Conservation (phyloP, 805 yeast species). For the Saturnispora galanensis region DNA sequence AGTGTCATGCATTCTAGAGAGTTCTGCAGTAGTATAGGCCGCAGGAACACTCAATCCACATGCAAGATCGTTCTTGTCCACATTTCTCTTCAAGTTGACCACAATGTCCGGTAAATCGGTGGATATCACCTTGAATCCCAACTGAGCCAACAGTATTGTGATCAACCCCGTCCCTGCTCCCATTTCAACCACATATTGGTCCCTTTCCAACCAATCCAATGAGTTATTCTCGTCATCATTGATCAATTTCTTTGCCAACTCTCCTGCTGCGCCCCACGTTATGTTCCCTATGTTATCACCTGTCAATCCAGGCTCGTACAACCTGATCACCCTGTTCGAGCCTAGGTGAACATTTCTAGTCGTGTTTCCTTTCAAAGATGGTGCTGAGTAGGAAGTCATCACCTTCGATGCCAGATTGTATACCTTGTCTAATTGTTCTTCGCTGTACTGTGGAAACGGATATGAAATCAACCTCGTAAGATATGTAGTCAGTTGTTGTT, state of each 20-base stretch:
- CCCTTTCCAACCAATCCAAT: background rate
- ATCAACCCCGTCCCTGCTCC: slow-evolving; percentile 94
- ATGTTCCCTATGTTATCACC: slow-evolving; percentile 82
- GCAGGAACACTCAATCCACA: slow-evolving; percentile 1
- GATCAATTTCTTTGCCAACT: slow-evolving; percentile 49
- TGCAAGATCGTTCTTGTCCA: slow-evolving; percentile 37
- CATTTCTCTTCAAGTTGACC: slow-evolving; percentile 53
- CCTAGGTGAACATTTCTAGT: slow-evolving; percentile 43
- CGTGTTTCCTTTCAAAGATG: slow-evolving; percentile 71
- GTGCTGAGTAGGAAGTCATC: slow-evolving; percentile 73
- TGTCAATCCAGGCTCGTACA: slow-evolving; percentile 80
- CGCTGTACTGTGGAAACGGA: slow-evolving; percentile 37
- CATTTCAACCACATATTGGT: slow-evolving; percentile 49
- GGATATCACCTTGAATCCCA: slow-evolving; percentile 41
- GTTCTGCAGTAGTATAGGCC: background rate
- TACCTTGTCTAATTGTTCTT: slow-evolving; percentile 31
- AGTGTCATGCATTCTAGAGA: slow-evolving; percentile 16
- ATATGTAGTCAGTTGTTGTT: slow-evolving; percentile 33
- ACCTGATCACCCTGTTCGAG: slow-evolving; percentile 19
- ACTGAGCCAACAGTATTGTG: slow-evolving; percentile 56
- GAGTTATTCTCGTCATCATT: slow-evolving; percentile 8
- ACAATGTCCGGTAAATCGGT: slow-evolving; percentile 80
- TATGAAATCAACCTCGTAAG: slow-evolving; percentile 41
- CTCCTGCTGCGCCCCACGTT: slow-evolving; percentile 91
- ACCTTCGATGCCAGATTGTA: slow-evolving; percentile 50